phyloP scores from a whole-genome alignment of 768 basidiomycete species.

The Pleurotus citrinopileatus region DNA sequence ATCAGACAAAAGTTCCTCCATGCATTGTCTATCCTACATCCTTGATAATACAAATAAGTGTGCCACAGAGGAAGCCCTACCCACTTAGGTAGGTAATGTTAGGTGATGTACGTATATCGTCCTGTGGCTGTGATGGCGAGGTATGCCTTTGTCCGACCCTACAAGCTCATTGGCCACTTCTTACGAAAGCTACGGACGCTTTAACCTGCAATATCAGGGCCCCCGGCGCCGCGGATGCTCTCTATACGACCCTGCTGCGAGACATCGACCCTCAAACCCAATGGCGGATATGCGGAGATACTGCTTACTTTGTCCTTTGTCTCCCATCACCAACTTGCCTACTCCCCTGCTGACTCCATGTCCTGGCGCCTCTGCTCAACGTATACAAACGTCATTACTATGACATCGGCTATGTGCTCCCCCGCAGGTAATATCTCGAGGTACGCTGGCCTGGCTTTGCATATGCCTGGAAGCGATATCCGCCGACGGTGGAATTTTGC shows the following conservation, averaged over 20 bases:
- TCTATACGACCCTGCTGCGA: neutral
- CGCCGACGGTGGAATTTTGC: slow-evolving; percentile 5
- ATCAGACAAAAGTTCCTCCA: slow-evolving; percentile 1
- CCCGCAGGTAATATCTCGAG: slow-evolving; percentile 23
- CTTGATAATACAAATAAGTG: too few relatives aligned
- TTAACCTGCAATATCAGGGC: neutral
- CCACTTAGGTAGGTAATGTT: too few relatives aligned
- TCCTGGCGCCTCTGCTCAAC: slow-evolving; percentile 24
- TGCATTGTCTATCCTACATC: neutral
- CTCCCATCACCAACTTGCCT: neutral
- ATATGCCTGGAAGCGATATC: slow-evolving; percentile 9
- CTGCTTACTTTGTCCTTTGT: slow-evolving; percentile 1
- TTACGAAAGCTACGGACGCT: neutral
- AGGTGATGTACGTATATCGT: too few relatives aligned
- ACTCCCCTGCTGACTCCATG: slow-evolving; percentile 2
- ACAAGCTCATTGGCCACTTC: neutral
- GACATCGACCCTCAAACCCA: neutral
- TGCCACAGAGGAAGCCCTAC: too few relatives aligned
- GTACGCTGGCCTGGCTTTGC: slow-evolving; percentile 12
- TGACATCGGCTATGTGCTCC: slow-evolving; percentile 23
- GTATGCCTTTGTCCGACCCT: too few relatives aligned
- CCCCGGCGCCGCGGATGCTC: slow-evolving; percentile 1
- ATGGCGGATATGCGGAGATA: slow-evolving; percentile 8
- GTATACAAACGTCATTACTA: slow-evolving; percentile 28
- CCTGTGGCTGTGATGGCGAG: too few relatives aligned